These are phyloP conservation scores for Dorcoceras hygrometricum DNA, from an alignment of 257 asterid genomes.

Conservation along the genomic window DNA sequence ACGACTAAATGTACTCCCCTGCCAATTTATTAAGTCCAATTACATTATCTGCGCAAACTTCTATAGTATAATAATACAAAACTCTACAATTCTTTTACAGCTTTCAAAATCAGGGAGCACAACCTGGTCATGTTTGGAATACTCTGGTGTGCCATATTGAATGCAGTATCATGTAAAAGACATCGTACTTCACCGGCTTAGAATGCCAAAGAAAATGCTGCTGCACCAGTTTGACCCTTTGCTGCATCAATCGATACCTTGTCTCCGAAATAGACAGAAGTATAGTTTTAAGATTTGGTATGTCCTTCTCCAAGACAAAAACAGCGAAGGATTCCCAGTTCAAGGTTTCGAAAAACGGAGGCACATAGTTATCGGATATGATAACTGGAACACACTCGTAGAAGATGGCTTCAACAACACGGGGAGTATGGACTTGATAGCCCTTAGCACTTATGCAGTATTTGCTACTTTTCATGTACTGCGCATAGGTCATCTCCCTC, in stretches of 20 bases:
- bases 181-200: conserved; percentile 67
- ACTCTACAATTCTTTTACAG: background rate
- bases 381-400: conserved; percentile 92
- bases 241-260: conserved; percentile 61
- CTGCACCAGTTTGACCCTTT: conserved; percentile 70
- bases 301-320: conserved; percentile 73
- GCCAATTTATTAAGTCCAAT: conserved; percentile 22
- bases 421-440: conserved; percentile 82
- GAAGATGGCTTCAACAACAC: conserved; percentile 92
- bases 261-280: conserved; percentile 56
- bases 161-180: conserved; percentile 81
- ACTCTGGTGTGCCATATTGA: conserved; percentile 82
- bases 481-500: conserved; percentile 53
- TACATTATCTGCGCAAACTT: background rate
- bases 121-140: conserved; percentile 36
- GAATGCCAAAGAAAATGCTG: conserved; percentile 92
- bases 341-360: conserved; percentile 75
- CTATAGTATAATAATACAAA: background rate
- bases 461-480: conserved; percentile 91
- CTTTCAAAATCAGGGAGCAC: background rate
- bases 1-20: conserved; percentile 11
- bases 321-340: conserved; percentile 89
- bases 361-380: conserved; percentile 82
- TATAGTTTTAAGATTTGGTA: conserved; percentile 68
- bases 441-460: conserved; percentile 90